phyloP scores from a whole-genome alignment of 2,329 filamentous ascomycete species.

The Colletotrichum kahawae region DNA sequence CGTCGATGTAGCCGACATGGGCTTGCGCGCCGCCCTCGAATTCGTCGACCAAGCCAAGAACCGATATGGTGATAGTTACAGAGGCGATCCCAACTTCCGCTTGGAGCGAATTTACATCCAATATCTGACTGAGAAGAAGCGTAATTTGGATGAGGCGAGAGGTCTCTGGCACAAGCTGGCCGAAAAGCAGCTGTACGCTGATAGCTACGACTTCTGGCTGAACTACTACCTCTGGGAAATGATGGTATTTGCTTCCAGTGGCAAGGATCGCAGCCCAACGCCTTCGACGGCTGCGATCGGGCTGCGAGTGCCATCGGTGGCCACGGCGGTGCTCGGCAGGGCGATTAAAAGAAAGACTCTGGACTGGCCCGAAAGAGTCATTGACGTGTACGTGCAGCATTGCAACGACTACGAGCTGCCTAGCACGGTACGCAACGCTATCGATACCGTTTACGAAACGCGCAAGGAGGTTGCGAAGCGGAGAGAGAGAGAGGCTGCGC shows the following conservation, averaged over 20 bases:
- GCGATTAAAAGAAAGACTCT: slow-evolving; percentile 68
- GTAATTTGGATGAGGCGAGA: slow-evolving; percentile 77
- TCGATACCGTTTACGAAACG: slow-evolving; percentile 75
- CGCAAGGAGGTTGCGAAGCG: slow-evolving; percentile 67
- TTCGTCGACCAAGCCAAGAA: slow-evolving; percentile 80
- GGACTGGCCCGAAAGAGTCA: slow-evolving; percentile 78
- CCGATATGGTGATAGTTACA: slow-evolving; percentile 75
- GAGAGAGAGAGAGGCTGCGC: slow-evolving; percentile 68
- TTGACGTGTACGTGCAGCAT: slow-evolving; percentile 77
- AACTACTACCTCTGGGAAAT: slow-evolving; percentile 94
- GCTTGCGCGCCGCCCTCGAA: slow-evolving; percentile 83
- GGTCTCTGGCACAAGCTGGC: slow-evolving; percentile 76
- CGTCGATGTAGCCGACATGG: slow-evolving; percentile 87
- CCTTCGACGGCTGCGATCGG: slow-evolving; percentile 50
- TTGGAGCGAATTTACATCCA: slow-evolving; percentile 92
- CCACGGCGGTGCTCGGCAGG: slow-evolving; percentile 77
- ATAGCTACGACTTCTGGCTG: slow-evolving; percentile 93
- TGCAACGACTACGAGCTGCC: slow-evolving; percentile 91
- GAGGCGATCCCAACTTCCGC: slow-evolving; percentile 87
- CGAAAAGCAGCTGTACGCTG: slow-evolving; percentile 66
- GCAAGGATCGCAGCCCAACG: slow-evolving; percentile 58
- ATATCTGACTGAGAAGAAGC: slow-evolving; percentile 85
- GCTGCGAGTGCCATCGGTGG: slow-evolving; percentile 70
- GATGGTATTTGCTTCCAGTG: slow-evolving; percentile 59
- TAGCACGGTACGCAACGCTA: slow-evolving; percentile 73